Conservation (phyloP, 1,139 yeast species). For the Sugiyamaella japonica region DNA sequence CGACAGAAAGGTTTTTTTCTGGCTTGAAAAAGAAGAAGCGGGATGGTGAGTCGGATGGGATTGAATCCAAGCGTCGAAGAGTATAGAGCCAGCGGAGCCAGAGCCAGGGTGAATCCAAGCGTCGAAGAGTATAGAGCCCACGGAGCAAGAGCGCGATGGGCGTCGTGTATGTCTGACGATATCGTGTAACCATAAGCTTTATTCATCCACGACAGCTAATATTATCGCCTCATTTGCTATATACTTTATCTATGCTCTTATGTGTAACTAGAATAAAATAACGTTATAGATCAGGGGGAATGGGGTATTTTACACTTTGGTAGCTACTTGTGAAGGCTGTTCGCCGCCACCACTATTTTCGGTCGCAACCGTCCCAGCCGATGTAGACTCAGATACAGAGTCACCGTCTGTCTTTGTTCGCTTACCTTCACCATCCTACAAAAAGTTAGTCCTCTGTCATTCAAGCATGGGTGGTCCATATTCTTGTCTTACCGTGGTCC, state of each 20-base stretch:
- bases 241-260: neutral
- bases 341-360: constrained; percentile 1
- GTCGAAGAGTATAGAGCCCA: too few relatives aligned
- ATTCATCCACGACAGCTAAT: neutral
- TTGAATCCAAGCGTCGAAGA: constrained; percentile 3
- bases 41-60: neutral
- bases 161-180: too few relatives aligned
- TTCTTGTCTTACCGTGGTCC: constrained; percentile 15
- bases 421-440: constrained; percentile 11
- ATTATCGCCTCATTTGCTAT: neutral
- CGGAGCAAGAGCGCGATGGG: too few relatives aligned
- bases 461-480: too few relatives aligned
- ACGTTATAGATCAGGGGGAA: neutral
- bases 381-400: neutral
- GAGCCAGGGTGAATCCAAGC: too few relatives aligned
- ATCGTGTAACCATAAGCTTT: too few relatives aligned
- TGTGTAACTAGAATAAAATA: constrained; percentile 2
- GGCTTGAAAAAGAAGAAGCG: constrained; percentile 2
- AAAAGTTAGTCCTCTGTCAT: constrained; percentile 1
- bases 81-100: too few relatives aligned
- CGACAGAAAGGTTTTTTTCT: constrained; percentile 14
- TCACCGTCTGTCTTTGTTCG: constrained; percentile 9
- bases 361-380: neutral
- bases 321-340: constrained; percentile 6
- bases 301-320: constrained; percentile 13